Conservation (phyloP, 31 red algal genomes). For the Porphyra umbilicalis region DNA sequence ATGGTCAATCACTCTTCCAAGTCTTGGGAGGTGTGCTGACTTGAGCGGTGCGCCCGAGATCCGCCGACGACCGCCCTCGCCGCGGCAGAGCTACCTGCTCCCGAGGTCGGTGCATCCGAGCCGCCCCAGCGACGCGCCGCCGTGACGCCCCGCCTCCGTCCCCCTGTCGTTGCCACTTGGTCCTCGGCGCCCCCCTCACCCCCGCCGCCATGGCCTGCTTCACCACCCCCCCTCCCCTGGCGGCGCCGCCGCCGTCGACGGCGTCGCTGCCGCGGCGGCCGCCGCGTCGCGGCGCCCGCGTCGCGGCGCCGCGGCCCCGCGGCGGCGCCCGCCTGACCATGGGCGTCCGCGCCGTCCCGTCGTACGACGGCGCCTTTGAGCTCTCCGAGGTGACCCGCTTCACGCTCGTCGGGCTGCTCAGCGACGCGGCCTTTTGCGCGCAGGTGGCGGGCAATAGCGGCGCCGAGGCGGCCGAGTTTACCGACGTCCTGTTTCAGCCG, state of each 20-base stretch:
- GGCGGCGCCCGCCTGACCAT: neutral
- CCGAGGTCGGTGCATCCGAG: too few species aligned
- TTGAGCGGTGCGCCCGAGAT: too few species aligned
- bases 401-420: neutral
- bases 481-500: neutral
- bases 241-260: neutral
- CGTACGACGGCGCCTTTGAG: slow-evolving; percentile 5
- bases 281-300: neutral
- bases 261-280: neutral
- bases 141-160: too few species aligned
- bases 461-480: neutral
- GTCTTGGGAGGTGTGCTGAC: too few species aligned
- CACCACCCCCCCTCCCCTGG: neutral
- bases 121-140: too few species aligned
- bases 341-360: neutral
- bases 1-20: too few species aligned
- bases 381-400: neutral
- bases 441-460: neutral
- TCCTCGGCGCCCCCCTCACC: neutral
- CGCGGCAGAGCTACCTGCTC: too few species aligned
- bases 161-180: too few species aligned
- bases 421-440: neutral
- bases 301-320: neutral
- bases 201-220: neutral
- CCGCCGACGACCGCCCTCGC: too few species aligned